phyloP scores from a whole-genome alignment of 106 monocot genomes.

The Dioscorea zingiberensis region DNA sequence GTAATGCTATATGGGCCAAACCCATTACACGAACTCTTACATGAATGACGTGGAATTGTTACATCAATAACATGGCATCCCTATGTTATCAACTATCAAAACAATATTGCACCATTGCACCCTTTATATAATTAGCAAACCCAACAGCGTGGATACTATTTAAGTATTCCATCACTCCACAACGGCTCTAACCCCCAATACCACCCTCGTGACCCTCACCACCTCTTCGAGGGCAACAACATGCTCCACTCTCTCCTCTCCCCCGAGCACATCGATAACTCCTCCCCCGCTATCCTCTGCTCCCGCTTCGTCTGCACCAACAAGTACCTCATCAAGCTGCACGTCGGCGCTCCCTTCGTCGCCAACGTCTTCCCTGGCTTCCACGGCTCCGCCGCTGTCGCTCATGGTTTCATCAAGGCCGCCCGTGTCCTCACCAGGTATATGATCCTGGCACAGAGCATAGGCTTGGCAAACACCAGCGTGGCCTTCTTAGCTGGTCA shows the following conservation, averaged over 20 bases:
- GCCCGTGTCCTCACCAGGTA: constrained; percentile 3
- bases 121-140: no score
- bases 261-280: neutral
- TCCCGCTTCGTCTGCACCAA: constrained; percentile 12
- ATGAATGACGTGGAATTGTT: no score
- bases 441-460: neutral
- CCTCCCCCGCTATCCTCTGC: neutral
- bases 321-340: constrained; percentile 6
- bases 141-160: no score
- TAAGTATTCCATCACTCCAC: no score
- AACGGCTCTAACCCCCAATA: constrained; percentile 15
- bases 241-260: constrained; percentile 7
- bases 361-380: constrained; percentile 15
- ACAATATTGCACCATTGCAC: no score
- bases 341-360: constrained; percentile 1
- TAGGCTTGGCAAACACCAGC: constrained; percentile 23
- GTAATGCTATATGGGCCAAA: no score
- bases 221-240: constrained; percentile 14
- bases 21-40: no score
- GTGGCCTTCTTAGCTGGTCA: constrained; percentile 15
- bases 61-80: no score
- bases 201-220: constrained; percentile 5
- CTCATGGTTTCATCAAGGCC: neutral
- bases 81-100: no score
- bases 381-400: constrained; percentile 5